Percentiles rank a stretch among this genome's conserved stretches.
Evolutionary conservation across 148 eudicot genomes (phyloP).

Genomic region (Euryodendron excelsum): DNA sequence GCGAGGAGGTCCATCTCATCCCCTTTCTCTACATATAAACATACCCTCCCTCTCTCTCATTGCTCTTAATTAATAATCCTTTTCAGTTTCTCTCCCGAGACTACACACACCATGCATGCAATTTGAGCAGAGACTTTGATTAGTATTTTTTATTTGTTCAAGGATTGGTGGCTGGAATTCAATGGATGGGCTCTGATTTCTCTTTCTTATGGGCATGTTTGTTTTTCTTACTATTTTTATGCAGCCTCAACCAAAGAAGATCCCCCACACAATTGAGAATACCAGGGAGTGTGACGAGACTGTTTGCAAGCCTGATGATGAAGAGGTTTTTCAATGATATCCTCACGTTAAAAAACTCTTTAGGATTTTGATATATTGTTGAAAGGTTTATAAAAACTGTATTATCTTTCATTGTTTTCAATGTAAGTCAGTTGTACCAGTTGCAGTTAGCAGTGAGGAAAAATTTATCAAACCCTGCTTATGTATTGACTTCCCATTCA

Average conservation of each 20-base stretch:
- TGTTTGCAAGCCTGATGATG: slow-evolving; percentile 85
- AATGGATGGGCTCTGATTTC: not conserved
- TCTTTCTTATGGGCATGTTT: not conserved
- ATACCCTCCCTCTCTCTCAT: too few relatives aligned
- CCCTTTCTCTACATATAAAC: too few relatives aligned
- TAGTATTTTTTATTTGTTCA: too few relatives aligned
- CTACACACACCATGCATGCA: not conserved
- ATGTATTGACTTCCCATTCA: not conserved
- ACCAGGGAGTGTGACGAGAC: slow-evolving; percentile 89
- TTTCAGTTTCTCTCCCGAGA: too few relatives aligned
- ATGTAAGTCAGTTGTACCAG: too few relatives aligned
- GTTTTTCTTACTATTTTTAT: not conserved
- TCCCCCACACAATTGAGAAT: slow-evolving; percentile 89
- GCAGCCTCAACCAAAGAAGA: slow-evolving; percentile 65
- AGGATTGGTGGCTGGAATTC: not conserved
- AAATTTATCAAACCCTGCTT: too few relatives aligned
- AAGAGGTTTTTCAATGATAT: slow-evolving; percentile 48
- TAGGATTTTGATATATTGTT: not conserved
- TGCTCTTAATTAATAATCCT: too few relatives aligned
- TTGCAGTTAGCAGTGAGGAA: too few relatives aligned
- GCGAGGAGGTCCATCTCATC: too few relatives aligned
- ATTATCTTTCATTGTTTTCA: too few relatives aligned
- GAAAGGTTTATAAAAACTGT: not conserved
- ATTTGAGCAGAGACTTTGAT: too few relatives aligned
- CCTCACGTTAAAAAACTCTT: not conserved